These are phyloP conservation scores for Candida ulmi DNA, from an alignment of 805 yeast genomes.

Conservation along the genomic window DNA sequence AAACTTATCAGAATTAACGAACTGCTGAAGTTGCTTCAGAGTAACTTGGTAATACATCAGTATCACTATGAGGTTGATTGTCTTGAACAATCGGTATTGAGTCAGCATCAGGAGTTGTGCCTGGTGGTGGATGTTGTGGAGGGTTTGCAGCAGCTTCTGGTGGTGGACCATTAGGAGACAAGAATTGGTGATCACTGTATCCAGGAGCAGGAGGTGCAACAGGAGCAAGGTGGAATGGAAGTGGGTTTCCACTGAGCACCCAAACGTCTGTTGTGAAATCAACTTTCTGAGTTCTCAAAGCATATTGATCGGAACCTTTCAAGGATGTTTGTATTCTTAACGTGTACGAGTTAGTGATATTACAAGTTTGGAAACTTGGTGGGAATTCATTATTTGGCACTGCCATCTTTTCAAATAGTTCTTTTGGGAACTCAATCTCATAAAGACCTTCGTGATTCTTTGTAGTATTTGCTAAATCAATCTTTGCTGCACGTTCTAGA, in stretches of 20 bases:
- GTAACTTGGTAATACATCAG: not conserved
- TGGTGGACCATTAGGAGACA: not conserved
- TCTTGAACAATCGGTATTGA: not conserved
- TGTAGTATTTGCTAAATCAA: not conserved
- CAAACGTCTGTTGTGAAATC: not conserved
- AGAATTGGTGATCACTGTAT: not conserved
- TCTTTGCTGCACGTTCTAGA: not conserved
- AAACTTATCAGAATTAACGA: no score
- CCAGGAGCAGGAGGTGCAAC: not conserved
- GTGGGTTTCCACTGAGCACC: slow-evolving; percentile 2
- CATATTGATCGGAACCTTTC: not conserved
- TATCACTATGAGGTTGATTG: not conserved
- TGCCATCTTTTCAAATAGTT: not conserved
- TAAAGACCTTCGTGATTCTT: not conserved
- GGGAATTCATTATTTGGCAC: slow-evolving; percentile 34
- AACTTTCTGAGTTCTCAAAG: not conserved
- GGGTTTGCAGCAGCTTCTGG: no score
- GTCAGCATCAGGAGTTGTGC: not conserved
- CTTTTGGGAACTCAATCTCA: not conserved
- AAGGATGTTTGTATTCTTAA: slow-evolving; percentile 31
- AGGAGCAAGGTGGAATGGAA: not conserved
- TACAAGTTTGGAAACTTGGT: slow-evolving; percentile 48
- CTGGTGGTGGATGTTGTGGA: not conserved
- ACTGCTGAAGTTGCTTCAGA: no score
- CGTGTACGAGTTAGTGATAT: slow-evolving; percentile 41